A percentile compares a stretch with the other conserved stretches of the same genome.
These are phyloP conservation scores for Globisporangium perplexum DNA, from an alignment of 352 stramenopile species.

Conservation along the genomic window DNA sequence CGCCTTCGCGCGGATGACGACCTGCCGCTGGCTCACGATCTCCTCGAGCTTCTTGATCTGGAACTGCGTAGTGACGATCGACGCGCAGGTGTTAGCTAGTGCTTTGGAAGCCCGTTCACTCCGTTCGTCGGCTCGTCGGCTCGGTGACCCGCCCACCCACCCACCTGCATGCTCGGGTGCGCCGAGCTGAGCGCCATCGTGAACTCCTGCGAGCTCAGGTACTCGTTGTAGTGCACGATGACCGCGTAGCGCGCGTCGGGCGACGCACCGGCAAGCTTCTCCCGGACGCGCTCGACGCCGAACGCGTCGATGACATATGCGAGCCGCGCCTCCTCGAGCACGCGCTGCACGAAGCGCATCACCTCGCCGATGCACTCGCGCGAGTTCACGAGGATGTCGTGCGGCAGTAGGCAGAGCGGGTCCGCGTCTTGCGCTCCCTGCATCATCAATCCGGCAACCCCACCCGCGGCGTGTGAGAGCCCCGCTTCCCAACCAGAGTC, in stretches of 20 bases:
- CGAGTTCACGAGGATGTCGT: slow-evolving; percentile 45
- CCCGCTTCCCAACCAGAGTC: not conserved
- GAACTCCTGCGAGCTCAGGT: slow-evolving; percentile 87
- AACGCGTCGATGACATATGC: slow-evolving; percentile 42
- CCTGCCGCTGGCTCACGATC: slow-evolving; percentile 71
- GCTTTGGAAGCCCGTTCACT: too few relatives aligned
- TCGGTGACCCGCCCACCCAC: too few relatives aligned
- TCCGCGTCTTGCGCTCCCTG: slow-evolving; percentile 73
- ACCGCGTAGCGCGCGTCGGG: slow-evolving; percentile 79
- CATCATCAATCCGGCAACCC: not conserved
- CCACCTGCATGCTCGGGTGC: slow-evolving; percentile 59
- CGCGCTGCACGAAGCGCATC: slow-evolving; percentile 54
- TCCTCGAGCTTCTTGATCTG: slow-evolving; percentile 81
- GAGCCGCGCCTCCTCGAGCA: slow-evolving; percentile 61
- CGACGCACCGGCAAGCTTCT: slow-evolving; percentile 43
- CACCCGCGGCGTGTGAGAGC: not conserved
- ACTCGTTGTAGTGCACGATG: slow-evolving; percentile 92
- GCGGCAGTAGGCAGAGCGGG: slow-evolving; percentile 47
- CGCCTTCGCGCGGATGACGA: slow-evolving; percentile 54
- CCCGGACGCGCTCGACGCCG: slow-evolving; percentile 42
- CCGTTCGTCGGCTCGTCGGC: too few relatives aligned
- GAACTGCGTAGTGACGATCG: slow-evolving; percentile 29
- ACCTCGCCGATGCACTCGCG: slow-evolving; percentile 63
- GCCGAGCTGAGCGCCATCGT: slow-evolving; percentile 64
- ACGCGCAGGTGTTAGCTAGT: not conserved